These are phyloP conservation scores for Lentithecium fluviatile DNA, from an alignment of 495 filamentous ascomycete species.

Conservation along the genomic window DNA sequence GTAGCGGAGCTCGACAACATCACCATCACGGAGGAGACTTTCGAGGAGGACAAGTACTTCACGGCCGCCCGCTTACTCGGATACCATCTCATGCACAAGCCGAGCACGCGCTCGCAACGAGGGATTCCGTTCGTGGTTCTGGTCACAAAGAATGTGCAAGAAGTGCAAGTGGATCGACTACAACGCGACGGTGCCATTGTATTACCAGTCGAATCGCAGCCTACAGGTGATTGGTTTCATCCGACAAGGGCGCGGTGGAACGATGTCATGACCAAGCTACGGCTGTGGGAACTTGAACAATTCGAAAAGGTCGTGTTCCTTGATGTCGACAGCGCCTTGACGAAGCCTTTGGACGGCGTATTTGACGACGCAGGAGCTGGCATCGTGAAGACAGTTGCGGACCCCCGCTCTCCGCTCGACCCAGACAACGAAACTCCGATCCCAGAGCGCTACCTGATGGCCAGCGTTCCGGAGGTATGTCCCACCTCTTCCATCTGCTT, in stretches of 20 bases:
- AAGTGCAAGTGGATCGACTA: neutral
- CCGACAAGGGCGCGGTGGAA: neutral
- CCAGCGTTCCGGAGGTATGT: neutral
- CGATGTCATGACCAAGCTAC: neutral
- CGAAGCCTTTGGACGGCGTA: neutral
- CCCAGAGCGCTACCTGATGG: neutral
- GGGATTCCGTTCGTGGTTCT: neutral
- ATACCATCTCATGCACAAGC: slow-evolving; percentile 3
- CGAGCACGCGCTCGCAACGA: neutral
- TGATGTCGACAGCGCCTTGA: neutral
- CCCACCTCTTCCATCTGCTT: no score
- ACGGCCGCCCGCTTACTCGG: neutral
- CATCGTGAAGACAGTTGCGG: neutral
- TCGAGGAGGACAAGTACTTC: neutral
- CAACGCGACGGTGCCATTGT: neutral
- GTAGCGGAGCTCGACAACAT: neutral
- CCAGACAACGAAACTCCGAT: neutral
- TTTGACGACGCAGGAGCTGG: neutral
- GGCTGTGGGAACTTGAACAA: neutral
- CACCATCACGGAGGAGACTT: neutral
- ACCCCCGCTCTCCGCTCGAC: neutral
- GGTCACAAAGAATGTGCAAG: neutral
- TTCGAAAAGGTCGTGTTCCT: neutral
- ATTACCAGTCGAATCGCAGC: neutral
- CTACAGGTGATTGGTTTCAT: neutral